A percentile compares a stretch with the other conserved stretches of the same genome.
Conservation (phyloP, 1,139 yeast genomes). For the Taphrina deformans region DNA sequence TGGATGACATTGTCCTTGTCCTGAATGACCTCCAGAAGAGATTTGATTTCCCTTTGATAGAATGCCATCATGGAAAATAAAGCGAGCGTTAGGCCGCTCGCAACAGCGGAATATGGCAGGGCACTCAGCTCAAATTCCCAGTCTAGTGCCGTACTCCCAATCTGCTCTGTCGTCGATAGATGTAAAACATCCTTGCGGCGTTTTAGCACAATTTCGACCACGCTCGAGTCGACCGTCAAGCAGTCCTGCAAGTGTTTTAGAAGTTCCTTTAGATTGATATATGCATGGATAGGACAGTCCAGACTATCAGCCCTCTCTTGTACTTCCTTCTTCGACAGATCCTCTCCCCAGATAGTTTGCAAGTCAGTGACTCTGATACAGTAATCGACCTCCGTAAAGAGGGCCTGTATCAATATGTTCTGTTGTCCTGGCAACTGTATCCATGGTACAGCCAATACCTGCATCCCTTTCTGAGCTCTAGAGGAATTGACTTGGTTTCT, state of each 20-base stretch:
- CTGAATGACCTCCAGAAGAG: constrained; percentile 2
- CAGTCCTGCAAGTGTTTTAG: constrained; percentile 4
- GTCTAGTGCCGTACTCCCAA: neutral
- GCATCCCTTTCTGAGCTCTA: neutral
- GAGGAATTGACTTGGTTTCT: too few relatives aligned
- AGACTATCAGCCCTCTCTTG: neutral
- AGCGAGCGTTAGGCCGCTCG: constrained; percentile 12
- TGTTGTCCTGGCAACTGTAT: constrained; percentile 18
- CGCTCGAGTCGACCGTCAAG: neutral
- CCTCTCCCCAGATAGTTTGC: constrained; percentile 27
- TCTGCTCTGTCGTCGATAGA: neutral
- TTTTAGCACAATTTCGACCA: neutral
- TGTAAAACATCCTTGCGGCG: neutral
- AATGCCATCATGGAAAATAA: constrained; percentile 20
- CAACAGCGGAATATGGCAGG: constrained; percentile 9
- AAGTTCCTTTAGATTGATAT: constrained; percentile 1
- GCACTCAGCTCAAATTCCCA: constrained; percentile 4
- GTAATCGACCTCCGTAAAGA: neutral
- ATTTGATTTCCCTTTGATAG: constrained; percentile 14
- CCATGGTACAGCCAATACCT: constrained; percentile 25
- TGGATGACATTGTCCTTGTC: constrained; percentile 20
- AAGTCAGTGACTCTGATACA: constrained; percentile 23
- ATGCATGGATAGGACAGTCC: constrained; percentile 17
- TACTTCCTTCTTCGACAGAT: neutral
- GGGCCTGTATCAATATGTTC: constrained; percentile 14